These are phyloP conservation scores for Calonectria pauciramosa DNA, from an alignment of 2,329 filamentous ascomycete genomes.

Conservation along the genomic window DNA sequence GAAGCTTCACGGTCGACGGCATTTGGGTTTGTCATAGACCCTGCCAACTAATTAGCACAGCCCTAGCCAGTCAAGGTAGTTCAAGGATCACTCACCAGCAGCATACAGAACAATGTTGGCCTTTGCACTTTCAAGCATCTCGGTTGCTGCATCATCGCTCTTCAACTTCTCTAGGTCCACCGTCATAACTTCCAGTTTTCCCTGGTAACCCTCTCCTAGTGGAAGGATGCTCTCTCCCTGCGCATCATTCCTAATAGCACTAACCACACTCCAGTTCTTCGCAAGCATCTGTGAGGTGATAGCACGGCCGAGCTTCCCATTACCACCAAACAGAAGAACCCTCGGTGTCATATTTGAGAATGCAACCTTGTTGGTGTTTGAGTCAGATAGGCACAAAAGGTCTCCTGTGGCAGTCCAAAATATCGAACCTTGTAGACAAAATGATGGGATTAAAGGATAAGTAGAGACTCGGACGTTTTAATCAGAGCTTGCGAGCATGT, in stretches of 20 bases:
- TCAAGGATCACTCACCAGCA: background rate
- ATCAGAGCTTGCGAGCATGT: background rate
- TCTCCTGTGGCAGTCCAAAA: too few relatives aligned
- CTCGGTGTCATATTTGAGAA: background rate
- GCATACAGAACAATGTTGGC: background rate
- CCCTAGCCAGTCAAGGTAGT: background rate
- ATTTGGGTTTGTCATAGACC: background rate
- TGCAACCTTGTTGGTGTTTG: background rate
- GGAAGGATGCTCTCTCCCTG: background rate
- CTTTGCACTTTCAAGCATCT: background rate
- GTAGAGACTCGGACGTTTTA: too few relatives aligned
- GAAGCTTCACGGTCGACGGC: background rate
- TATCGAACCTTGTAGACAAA: background rate
- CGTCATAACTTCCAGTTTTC: background rate
- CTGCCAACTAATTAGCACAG: background rate
- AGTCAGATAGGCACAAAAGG: too few relatives aligned
- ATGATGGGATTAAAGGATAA: background rate
- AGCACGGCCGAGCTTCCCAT: background rate
- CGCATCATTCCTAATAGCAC: background rate
- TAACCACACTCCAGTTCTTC: background rate
- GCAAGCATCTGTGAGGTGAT: background rate
- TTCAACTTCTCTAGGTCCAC: background rate
- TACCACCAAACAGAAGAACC: background rate
- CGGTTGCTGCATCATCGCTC: background rate
- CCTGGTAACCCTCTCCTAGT: background rate